These are phyloP conservation scores for Parvularia atlantis DNA, from an alignment of 78 protist genomes.

Conservation along the genomic window DNA sequence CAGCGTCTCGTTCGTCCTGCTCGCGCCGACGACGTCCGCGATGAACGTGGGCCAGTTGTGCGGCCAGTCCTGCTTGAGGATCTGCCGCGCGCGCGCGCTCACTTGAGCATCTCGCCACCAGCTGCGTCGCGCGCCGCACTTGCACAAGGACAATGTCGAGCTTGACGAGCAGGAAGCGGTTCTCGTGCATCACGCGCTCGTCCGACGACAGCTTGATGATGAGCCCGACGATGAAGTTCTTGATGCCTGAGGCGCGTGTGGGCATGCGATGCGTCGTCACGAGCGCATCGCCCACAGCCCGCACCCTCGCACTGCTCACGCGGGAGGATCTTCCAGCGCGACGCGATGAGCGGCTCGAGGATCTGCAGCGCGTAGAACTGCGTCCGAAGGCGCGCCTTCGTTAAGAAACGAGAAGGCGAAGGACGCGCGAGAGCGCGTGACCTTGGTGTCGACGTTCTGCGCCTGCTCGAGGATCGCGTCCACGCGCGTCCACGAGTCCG, in stretches of 20 bases:
- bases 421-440: background rate
- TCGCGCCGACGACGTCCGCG: constrained; percentile 75
- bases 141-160: constrained; percentile 71
- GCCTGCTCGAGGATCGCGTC: constrained; percentile 65
- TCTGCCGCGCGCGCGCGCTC: constrained; percentile 37
- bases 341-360: constrained; percentile 56
- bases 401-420: background rate
- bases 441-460: constrained; percentile 31
- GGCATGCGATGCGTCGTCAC: too few relatives aligned
- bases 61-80: constrained; percentile 97
- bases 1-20: constrained; percentile 66
- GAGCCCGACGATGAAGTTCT: constrained; percentile 63
- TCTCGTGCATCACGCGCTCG: constrained; percentile 13
- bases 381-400: background rate
- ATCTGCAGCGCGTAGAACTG: constrained; percentile 57
- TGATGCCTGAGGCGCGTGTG: constrained; percentile 52
- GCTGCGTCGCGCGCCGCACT: constrained; percentile 6
- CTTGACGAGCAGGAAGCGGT: constrained; percentile 40
- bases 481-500: constrained; percentile 85
- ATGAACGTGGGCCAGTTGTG: constrained; percentile 87
- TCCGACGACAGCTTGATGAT: constrained; percentile 55
- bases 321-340: constrained; percentile 81
- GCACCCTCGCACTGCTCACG: constrained; percentile 39
- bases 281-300: background rate
- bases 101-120: background rate